Evolutionary conservation across 106 monocot species (phyloP).

Genomic region (Dendrobium catenatum): DNA sequence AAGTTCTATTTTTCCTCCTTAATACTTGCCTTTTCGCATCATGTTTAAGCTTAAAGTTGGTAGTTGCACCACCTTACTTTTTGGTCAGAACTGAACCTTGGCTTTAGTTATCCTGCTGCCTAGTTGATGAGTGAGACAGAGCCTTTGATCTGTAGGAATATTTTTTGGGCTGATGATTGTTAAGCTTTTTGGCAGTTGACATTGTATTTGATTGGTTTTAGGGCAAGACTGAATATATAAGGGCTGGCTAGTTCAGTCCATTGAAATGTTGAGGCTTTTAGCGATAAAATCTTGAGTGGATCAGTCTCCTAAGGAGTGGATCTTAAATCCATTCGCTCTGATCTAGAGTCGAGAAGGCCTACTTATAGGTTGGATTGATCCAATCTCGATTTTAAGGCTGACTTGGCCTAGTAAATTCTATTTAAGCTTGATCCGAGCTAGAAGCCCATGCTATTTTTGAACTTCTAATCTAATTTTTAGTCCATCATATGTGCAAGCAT

Average conservation of each 20-base stretch:
- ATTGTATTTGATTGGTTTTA: neutral
- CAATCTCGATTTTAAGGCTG: neutral
- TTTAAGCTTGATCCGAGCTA: neutral
- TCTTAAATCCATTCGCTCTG: neutral
- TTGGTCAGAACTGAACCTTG: neutral
- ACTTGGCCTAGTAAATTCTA: neutral
- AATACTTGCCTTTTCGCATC: neutral
- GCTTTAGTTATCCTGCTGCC: neutral
- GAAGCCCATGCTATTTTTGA: neutral
- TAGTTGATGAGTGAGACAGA: neutral
- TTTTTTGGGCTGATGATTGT: neutral
- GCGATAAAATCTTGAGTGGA: neutral
- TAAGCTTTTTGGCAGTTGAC: neutral
- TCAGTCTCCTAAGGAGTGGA: neutral
- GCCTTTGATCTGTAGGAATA: neutral
- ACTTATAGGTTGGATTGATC: neutral
- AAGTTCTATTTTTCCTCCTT: neutral
- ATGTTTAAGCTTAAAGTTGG: neutral
- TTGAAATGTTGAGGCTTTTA: neutral
- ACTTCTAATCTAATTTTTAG: neutral
- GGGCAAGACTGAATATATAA: neutral
- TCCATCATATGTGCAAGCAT: neutral
- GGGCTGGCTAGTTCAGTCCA: neutral
- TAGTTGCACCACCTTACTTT: neutral
- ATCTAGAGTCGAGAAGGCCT: neutral